Base-by-base conservation (phyloP, 2,329 filamentous ascomycete species). In the Pseudocercospora eumusae region DNA sequence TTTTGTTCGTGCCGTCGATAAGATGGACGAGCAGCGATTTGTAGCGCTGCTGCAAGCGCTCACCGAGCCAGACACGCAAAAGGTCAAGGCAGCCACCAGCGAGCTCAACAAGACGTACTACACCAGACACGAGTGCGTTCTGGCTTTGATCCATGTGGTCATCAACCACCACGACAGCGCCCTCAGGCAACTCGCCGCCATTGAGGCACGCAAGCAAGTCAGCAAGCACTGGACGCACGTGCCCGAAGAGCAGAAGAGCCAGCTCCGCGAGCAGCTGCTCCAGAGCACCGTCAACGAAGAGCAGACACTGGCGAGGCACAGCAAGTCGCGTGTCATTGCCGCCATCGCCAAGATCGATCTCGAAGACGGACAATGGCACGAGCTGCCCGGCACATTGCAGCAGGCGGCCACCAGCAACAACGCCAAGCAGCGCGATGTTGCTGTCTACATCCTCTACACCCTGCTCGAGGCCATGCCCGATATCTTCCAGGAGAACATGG, bases 41-140 rank as follows among this genome's bases (percentile, higher is more conserved):
- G 84, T 95, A 70, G 84, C 89, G 81, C 87, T 96, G 80, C 86
- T 97, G 76, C 86, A 95, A 84, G 88, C 90, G 80, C 88, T 93
- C 73, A 86, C 96, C 79, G 87, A 92, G 77, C 92, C 95, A 75
- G 89, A 96, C 79, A 96, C 92, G 69, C 87, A 91, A 70, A 87
- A 88, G 64, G 74, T 78, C 63, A 78, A 97, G 85, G 87, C 90
- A 69, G 92, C 93, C 66, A 99, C 93, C 18, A 87, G 90, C 62
- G 88, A 92, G 72, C 86, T 98, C 64, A 93, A 96, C 79, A 95
- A 96, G 79, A 91, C 90, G 79, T 98, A 91, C 83, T 98, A 96
- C 82, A 88, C 87, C 72, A 86, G 92, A 70, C 89, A 93, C 42
- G 86, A 92, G 72, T 91, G 92, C 15, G 86, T 98, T 61, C 84